phyloP scores from a whole-genome alignment of 495 filamentous ascomycete species.

The Penicillium coprophilum region DNA sequence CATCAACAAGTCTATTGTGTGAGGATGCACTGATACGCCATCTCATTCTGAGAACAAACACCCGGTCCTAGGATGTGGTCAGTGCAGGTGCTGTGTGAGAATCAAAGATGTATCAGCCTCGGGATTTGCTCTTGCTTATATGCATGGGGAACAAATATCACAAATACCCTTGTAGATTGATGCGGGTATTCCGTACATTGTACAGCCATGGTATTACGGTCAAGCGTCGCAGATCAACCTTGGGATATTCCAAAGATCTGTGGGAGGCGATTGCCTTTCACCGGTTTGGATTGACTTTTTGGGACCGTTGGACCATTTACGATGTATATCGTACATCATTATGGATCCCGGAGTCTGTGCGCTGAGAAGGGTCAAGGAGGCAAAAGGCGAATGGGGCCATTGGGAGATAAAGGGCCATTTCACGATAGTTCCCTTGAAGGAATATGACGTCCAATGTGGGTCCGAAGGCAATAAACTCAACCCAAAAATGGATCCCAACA shows the following conservation, averaged over 20 bases:
- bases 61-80: neutral
- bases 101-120: neutral
- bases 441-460: constrained; percentile 16
- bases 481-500: constrained; percentile 2
- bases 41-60: neutral
- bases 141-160: constrained; percentile 12
- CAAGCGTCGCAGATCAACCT: neutral
- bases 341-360: constrained; percentile 27
- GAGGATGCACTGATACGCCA: neutral
- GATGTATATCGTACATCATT: constrained; percentile 15
- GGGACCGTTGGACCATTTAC: constrained; percentile 24
- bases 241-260: constrained; percentile 25
- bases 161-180: neutral
- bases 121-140: constrained; percentile 12
- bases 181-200: neutral
- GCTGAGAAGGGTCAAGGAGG: neutral
- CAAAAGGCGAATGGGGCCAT: neutral
- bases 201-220: neutral
- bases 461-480: constrained; percentile 9
- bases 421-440: neutral
- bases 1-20: constrained; percentile 24
- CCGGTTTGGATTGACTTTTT: constrained; percentile 12
- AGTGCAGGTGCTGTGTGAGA: neutral
- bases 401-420: too few relatives aligned
- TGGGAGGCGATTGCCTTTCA: constrained; percentile 20